These are phyloP conservation scores for Hemileccinum rubropunctum DNA, from an alignment of 768 basidiomycete genomes.

Conservation along the genomic window DNA sequence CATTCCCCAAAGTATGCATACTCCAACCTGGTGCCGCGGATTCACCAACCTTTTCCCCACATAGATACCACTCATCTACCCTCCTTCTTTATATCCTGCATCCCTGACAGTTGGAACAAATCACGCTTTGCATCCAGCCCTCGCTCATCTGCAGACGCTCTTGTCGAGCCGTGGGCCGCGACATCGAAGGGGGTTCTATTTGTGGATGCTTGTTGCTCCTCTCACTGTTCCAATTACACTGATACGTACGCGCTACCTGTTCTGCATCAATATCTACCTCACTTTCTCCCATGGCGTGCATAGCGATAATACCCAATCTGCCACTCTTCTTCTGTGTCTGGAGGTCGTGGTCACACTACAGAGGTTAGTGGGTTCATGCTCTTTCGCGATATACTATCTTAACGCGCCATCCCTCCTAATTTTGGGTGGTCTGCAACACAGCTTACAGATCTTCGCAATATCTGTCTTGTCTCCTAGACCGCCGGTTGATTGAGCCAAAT, in stretches of 20 bases:
- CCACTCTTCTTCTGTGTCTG: constrained; percentile 85
- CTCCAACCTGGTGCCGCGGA: neutral
- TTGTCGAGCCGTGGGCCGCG: constrained; percentile 54
- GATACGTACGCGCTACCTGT: constrained; percentile 53
- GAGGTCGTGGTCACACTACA: constrained; percentile 84
- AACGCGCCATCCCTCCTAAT: neutral
- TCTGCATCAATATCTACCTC: neutral
- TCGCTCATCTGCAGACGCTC: constrained; percentile 48
- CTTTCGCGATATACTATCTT: neutral
- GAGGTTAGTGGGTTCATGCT: constrained; percentile 42
- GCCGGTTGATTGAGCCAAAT: constrained; percentile 54
- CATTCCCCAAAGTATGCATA: constrained; percentile 12
- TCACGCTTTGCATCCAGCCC: constrained; percentile 31
- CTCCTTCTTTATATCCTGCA: constrained; percentile 54
- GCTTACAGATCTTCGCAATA: constrained; percentile 72
- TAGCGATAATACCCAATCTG: constrained; percentile 79
- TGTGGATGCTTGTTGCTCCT: constrained; percentile 66
- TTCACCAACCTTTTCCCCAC: neutral
- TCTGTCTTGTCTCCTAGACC: constrained; percentile 56
- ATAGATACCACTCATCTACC: constrained; percentile 52
- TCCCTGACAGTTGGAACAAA: constrained; percentile 27
- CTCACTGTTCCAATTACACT: constrained; percentile 74
- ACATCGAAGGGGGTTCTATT: constrained; percentile 63
- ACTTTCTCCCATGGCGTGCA: neutral
- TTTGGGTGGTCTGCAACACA: constrained; percentile 23